phyloP scores from a whole-genome alignment of 257 asterid species.

The Scutellaria galericulata region DNA sequence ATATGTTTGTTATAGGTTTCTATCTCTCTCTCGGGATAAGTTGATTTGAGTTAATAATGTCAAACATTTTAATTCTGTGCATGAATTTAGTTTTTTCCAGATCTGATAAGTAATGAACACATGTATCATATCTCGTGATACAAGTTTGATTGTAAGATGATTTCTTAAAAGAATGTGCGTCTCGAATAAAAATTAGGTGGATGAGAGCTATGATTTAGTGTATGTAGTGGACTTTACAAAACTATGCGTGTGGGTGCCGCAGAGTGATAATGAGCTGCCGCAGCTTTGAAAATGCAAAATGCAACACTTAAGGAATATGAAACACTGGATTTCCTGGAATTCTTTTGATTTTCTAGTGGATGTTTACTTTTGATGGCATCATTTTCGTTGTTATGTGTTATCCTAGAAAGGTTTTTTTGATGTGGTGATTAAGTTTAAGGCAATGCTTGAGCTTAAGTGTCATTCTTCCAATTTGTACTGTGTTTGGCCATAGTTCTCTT shows the following conservation, averaged over 20 bases:
- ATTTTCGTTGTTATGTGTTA: not conserved
- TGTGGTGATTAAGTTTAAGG: slow-evolving; percentile 6
- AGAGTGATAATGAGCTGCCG: not conserved
- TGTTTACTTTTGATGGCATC: not conserved
- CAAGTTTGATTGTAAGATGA: slow-evolving; percentile 23
- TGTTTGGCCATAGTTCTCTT: not conserved
- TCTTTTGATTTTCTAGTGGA: not conserved
- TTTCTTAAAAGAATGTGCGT: not conserved
- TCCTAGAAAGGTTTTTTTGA: not conserved
- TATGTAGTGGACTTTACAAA: slow-evolving; percentile 23
- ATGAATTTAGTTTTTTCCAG: slow-evolving; percentile 24
- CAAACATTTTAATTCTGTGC: not conserved
- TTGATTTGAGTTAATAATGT: slow-evolving; percentile 20
- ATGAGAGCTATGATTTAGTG: slow-evolving; percentile 22
- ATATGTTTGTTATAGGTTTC: not conserved
- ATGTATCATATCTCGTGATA: not conserved
- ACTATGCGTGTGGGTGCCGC: slow-evolving; percentile 5
- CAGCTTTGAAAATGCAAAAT: slow-evolving; percentile 8
- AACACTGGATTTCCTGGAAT: slow-evolving; percentile 1
- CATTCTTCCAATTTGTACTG: not conserved
- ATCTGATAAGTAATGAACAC: slow-evolving; percentile 32
- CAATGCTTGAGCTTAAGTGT: slow-evolving; percentile 1
- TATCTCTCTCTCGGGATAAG: not conserved
- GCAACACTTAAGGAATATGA: not conserved
- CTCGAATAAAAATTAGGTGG: not conserved